These are phyloP conservation scores for Dichotomopilus funicola DNA, from an alignment of 2,329 filamentous ascomycete genomes.

Conservation along the genomic window DNA sequence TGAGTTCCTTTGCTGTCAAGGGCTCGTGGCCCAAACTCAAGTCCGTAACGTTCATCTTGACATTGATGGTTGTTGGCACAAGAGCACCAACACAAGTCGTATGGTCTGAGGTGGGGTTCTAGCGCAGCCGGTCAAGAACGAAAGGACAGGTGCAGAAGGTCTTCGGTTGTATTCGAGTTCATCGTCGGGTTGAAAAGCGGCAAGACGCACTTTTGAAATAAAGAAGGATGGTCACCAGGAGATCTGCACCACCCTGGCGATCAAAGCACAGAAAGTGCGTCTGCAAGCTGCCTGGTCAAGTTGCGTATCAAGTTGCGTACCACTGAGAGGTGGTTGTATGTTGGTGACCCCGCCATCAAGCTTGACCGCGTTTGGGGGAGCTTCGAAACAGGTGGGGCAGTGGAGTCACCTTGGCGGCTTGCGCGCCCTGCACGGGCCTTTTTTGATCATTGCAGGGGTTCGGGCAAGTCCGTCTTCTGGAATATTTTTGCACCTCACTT, in stretches of 20 bases:
- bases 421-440: too few species aligned
- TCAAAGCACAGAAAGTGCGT: background rate
- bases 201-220: background rate
- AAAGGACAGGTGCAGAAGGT: too few species aligned
- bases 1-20: conserved; percentile 69
- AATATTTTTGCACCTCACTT: too few species aligned
- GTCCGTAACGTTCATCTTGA: conserved; percentile 8
- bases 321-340: too few species aligned
- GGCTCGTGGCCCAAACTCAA: conserved; percentile 39
- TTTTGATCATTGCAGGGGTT: too few species aligned
- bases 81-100: too few species aligned
- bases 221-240: background rate
- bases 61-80: background rate
- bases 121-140: too few species aligned
- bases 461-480: too few species aligned
- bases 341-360: background rate
- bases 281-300: too few species aligned
- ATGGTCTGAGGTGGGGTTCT: too few species aligned
- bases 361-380: background rate
- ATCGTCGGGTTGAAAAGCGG: background rate
- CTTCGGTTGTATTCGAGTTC: too few species aligned
- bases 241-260: background rate
- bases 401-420: background rate
- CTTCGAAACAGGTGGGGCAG: background rate
- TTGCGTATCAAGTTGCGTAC: too few species aligned